phyloP scores from a whole-genome alignment of 2,329 filamentous ascomycete genomes.

The Fusarium devonianum region DNA sequence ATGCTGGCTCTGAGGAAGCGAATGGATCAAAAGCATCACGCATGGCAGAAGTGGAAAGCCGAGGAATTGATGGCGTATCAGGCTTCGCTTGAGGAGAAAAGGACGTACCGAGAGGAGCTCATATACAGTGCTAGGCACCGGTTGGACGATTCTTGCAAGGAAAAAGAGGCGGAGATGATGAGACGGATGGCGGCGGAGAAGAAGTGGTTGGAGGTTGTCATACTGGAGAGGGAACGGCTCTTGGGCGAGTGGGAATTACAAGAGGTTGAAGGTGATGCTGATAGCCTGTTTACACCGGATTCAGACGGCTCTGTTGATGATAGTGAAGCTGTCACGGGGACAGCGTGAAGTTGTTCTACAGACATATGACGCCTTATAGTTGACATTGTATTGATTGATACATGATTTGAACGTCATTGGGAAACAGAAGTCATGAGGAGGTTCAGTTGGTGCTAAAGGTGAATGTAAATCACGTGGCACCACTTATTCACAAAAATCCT shows the following conservation, averaged over 20 bases:
- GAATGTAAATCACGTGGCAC: constrained; percentile 25
- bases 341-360: neutral
- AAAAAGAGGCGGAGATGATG: constrained; percentile 44
- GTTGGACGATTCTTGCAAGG: constrained; percentile 41
- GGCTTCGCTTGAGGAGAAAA: constrained; percentile 50
- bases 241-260: constrained; percentile 51
- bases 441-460: neutral
- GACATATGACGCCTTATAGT: too few species aligned
- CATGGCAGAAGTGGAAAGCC: constrained; percentile 52
- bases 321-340: constrained; percentile 3
- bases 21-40: constrained; percentile 52
- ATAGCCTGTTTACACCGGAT: constrained; percentile 43
- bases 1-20: constrained; percentile 47
- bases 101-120: constrained; percentile 51
- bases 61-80: constrained; percentile 50
- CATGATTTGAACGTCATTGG: too few species aligned
- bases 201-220: constrained; percentile 56
- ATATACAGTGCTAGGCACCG: constrained; percentile 50
- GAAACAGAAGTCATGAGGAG: too few species aligned
- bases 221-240: constrained; percentile 53
- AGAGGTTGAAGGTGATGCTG: constrained; percentile 53
- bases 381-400: too few species aligned
- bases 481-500: constrained; percentile 31
- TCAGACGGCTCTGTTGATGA: constrained; percentile 19
- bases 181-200: constrained; percentile 52